Conservation (phyloP, 2,329 filamentous ascomycete genomes). For the Mariannaea sp. region DNA sequence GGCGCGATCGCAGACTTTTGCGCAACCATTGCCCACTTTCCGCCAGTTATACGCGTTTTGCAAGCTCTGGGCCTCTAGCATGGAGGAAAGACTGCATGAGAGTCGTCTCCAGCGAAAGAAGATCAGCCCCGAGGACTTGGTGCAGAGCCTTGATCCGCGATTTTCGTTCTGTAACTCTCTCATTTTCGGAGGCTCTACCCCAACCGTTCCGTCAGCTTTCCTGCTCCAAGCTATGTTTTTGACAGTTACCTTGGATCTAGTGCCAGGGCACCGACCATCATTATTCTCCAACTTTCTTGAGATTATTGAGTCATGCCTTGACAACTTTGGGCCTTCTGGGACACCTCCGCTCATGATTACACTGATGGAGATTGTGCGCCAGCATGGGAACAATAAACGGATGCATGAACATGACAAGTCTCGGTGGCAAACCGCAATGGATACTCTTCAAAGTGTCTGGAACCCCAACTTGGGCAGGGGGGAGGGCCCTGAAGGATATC, state of each 20-base stretch:
- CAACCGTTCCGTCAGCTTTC: conserved; percentile 43
- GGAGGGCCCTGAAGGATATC: conserved; percentile 30
- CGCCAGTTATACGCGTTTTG: conserved; percentile 49
- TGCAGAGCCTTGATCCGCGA: conserved; percentile 40
- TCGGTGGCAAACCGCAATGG: conserved; percentile 40
- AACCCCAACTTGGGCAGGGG: conserved; percentile 20
- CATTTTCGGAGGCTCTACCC: conserved; percentile 43
- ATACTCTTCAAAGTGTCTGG: conserved; percentile 38
- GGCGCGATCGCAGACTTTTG: conserved; percentile 19
- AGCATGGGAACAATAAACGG: conserved; percentile 36
- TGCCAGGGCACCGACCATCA: conserved; percentile 41
- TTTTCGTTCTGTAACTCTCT: conserved; percentile 48
- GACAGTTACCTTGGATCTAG: conserved; percentile 43
- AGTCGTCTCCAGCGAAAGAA: conserved; percentile 12
- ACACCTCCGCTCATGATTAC: conserved; percentile 43
- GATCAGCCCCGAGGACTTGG: conserved; percentile 39
- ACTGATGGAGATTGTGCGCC: conserved; percentile 44
- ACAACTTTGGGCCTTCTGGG: conserved; percentile 41
- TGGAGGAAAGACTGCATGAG: conserved; percentile 27
- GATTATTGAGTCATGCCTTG: conserved; percentile 41
- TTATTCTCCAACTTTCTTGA: conserved; percentile 46
- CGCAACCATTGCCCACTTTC: conserved; percentile 48
- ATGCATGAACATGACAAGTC: conserved; percentile 43
- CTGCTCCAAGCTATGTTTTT: conserved; percentile 46
- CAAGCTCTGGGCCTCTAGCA: conserved; percentile 40